Evolutionary conservation across 2,329 filamentous ascomycete species (phyloP).

Genomic region (Nakataea oryzae): DNA sequence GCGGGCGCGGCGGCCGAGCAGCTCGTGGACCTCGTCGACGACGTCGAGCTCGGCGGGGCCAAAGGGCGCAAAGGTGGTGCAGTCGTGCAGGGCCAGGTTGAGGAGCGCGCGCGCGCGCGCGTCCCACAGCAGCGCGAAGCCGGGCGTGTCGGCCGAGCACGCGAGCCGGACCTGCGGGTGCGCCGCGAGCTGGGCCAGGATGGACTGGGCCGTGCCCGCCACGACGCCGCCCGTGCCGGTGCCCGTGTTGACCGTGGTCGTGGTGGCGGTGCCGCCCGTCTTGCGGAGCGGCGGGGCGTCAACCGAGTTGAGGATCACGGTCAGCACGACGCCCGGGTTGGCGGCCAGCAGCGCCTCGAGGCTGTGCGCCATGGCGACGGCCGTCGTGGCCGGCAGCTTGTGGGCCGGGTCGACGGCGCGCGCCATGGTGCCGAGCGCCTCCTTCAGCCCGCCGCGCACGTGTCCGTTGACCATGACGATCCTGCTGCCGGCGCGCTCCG

Average conservation of each 20-base stretch:
- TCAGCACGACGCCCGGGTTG: slow-evolving; percentile 35
- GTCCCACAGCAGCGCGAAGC: slow-evolving; percentile 85
- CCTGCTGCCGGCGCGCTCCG: slow-evolving; percentile 29
- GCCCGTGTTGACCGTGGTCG: slow-evolving; percentile 73
- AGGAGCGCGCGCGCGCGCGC: slow-evolving; percentile 71
- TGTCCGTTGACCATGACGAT: slow-evolving; percentile 89
- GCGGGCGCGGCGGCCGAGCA: slow-evolving; percentile 71
- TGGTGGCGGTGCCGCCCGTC: slow-evolving; percentile 30
- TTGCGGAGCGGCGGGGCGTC: slow-evolving; percentile 71
- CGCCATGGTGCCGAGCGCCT: slow-evolving; percentile 60
- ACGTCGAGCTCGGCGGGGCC: slow-evolving; percentile 56
- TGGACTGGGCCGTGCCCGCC: slow-evolving; percentile 55
- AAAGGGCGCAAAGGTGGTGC: slow-evolving; percentile 77
- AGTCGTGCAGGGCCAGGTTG: slow-evolving; percentile 86
- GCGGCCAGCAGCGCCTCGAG: slow-evolving; percentile 49
- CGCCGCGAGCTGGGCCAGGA: slow-evolving; percentile 66
- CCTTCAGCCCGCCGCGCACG: slow-evolving; percentile 31
- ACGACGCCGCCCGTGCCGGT: slow-evolving; percentile 74
- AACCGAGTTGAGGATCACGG: slow-evolving; percentile 74
- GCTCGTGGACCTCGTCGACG: slow-evolving; percentile 81
- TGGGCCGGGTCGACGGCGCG: slow-evolving; percentile 44
- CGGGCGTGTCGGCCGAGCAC: slow-evolving; percentile 78
- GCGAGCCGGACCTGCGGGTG: slow-evolving; percentile 64
- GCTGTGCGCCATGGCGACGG: slow-evolving; percentile 56
- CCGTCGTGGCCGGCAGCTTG: slow-evolving; percentile 42